Base-by-base conservation (phyloP, 768 basidiomycete species). In the Boletellus emodensis region DNA sequence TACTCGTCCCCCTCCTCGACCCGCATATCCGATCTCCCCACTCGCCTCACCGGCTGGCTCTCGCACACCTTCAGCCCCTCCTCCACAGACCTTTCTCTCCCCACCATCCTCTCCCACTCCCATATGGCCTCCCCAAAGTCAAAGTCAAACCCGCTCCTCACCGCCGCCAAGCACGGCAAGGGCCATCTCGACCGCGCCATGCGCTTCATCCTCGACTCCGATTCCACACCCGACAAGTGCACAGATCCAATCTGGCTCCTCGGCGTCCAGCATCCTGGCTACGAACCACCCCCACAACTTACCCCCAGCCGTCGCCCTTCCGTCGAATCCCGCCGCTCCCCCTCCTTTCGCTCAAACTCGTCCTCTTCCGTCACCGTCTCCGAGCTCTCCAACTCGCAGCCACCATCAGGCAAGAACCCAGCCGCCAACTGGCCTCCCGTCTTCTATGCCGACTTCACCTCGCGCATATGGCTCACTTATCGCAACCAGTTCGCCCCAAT, bases 401-500 rank as follows among this genome's bases (percentile, higher is more conserved):
- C 67, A 0, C 56, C 69, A 0, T 64, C 74, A 6, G 44, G 49
- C 43, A 66, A 68, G 52, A 56, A 66, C 34, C 59, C 62, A 12
- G 65, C 65, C 1, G 68, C 61, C 13, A 73, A 80, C 60, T 92
- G 90, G 90, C 89, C 90, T 0, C 79, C 84, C 8, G 77, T 79
- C 33, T 96, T 96, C 65, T 93, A 94, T 61, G 75, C 79, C 12
- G 94, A 97, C 70, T 97, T 95, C 66, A 84, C 84, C 0, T 90
- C 90, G 1, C 76, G 87, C 6, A 75, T 96, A 44, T 96, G 92
- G 87, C 77, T 94, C 39, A 95, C 94, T 0, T 98, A 98, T 70
- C 88, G 94, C 20, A 84, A 84, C 2, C 86, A 92, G 36, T 95
- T 94, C 55, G 58, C 81, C 0, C 86, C 91, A 3, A 94, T 98